These are phyloP conservation scores for Petrea volubilis DNA, from an alignment of 257 asterid species.

Conservation along the genomic window DNA sequence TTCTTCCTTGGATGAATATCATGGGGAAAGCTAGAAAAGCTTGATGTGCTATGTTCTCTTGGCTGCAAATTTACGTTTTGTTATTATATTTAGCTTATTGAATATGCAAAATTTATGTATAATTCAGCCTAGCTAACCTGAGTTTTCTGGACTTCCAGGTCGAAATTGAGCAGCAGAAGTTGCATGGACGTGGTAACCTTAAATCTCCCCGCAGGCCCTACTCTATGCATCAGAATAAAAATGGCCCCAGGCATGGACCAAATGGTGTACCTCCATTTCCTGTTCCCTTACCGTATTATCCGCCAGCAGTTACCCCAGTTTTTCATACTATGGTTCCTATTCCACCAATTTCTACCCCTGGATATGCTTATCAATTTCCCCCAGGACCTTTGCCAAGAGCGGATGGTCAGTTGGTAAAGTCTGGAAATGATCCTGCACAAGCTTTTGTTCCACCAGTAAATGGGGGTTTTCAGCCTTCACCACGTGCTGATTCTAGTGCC, in stretches of 20 bases:
- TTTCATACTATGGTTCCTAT: constrained; percentile 63
- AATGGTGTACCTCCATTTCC: constrained; percentile 58
- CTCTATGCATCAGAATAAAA: constrained; percentile 51
- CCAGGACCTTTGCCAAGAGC: constrained; percentile 47
- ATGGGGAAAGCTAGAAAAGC: neutral
- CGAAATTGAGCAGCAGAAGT: constrained; percentile 57
- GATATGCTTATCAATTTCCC: constrained; percentile 56
- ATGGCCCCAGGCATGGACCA: constrained; percentile 60
- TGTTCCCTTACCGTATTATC: constrained; percentile 51
- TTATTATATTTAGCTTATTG: neutral
- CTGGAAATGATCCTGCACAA: constrained; percentile 58
- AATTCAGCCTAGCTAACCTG: constrained; percentile 13
- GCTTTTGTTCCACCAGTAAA: constrained; percentile 49
- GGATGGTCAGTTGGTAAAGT: constrained; percentile 41
- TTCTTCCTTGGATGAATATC: neutral
- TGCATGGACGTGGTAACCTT: constrained; percentile 52
- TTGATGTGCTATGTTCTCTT: neutral
- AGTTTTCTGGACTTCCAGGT: constrained; percentile 43
- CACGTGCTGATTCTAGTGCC: constrained; percentile 40
- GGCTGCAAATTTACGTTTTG: neutral
- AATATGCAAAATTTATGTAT: neutral
- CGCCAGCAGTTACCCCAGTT: constrained; percentile 46
- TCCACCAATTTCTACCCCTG: constrained; percentile 51
- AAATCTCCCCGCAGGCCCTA: constrained; percentile 56
- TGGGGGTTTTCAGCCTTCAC: constrained; percentile 54